Conservation (phyloP, 2,329 filamentous ascomycete genomes). For the Tolypocladium guangdongense region DNA sequence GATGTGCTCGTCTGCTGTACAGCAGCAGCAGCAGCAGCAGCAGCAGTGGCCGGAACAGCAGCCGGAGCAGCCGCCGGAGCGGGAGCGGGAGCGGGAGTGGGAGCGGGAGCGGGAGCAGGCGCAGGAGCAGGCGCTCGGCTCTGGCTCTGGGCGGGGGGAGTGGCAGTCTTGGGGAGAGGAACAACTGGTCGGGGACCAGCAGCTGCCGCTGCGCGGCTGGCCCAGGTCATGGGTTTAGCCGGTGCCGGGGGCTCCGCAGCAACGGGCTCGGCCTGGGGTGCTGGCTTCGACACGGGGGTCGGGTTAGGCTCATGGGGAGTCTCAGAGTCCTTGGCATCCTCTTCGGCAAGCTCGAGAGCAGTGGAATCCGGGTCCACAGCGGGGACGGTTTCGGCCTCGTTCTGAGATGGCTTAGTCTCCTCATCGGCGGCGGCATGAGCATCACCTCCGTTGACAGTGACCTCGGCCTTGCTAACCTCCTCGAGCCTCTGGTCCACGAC, state of each 20-base stretch:
- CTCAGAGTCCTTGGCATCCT: constrained; percentile 47
- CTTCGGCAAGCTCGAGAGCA: constrained; percentile 40
- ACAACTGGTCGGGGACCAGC: constrained; percentile 42
- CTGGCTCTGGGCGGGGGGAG: constrained; percentile 35
- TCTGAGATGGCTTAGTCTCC: constrained; percentile 26
- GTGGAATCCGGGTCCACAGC: constrained; percentile 37
- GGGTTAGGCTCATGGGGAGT: constrained; percentile 54
- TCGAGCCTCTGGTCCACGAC: constrained; percentile 69
- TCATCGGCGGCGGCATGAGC: constrained; percentile 19
- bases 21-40: constrained; percentile 14
- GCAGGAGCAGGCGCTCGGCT: constrained; percentile 41
- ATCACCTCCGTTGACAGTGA: constrained; percentile 20
- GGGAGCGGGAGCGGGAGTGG: constrained; percentile 26
- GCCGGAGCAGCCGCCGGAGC: constrained; percentile 30
- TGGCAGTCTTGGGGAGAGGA: constrained; percentile 46
- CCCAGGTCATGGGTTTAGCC: constrained; percentile 63
- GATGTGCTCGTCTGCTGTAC: constrained; percentile 20
- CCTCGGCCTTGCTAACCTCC: constrained; percentile 36
- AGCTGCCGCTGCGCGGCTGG: constrained; percentile 53
- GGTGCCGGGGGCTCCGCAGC: constrained; percentile 32
- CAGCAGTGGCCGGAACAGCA: constrained; percentile 12
- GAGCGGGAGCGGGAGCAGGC: constrained; percentile 19
- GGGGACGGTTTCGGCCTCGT: constrained; percentile 22
- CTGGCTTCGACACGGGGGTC: constrained; percentile 38
- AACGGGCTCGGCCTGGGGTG: constrained; percentile 36